A percentile compares a stretch with the other conserved stretches of the same genome.
These are phyloP conservation scores for Solanum peruvianum DNA, from an alignment of 257 asterid genomes.

Conservation along the genomic window DNA sequence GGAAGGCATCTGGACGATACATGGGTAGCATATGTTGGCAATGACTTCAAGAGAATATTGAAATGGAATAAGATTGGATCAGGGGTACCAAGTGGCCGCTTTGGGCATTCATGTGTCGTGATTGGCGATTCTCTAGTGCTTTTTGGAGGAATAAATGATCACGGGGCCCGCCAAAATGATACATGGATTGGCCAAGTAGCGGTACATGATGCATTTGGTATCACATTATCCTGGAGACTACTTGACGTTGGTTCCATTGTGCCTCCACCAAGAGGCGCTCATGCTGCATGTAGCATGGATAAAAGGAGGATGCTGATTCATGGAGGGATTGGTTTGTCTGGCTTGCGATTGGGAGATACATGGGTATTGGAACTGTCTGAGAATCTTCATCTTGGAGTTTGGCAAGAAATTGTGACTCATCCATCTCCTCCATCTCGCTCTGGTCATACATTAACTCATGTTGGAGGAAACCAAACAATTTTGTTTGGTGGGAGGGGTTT, in stretches of 20 bases:
- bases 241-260: slow-evolving; percentile 39
- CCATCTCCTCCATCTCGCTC: slow-evolving; percentile 75
- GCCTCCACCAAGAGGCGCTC: slow-evolving; percentile 90
- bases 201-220: slow-evolving; percentile 21
- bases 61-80: slow-evolving; percentile 62
- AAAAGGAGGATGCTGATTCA: slow-evolving; percentile 52
- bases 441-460: slow-evolving; percentile 69
- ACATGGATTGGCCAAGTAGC: slow-evolving; percentile 59
- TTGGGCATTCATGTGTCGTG: slow-evolving; percentile 77
- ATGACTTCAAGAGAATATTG: slow-evolving; percentile 26
- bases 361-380: slow-evolving; percentile 70
- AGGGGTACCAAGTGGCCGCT: slow-evolving; percentile 76
- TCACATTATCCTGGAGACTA: slow-evolving; percentile 61
- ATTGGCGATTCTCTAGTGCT: slow-evolving; percentile 44
- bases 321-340: slow-evolving; percentile 74
- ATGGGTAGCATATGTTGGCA: slow-evolving; percentile 62
- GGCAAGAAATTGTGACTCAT: slow-evolving; percentile 42
- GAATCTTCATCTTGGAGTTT: slow-evolving; percentile 43
- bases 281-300: slow-evolving; percentile 65
- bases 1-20: slow-evolving; percentile 93
- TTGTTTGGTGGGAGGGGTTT: slow-evolving; percentile 82
- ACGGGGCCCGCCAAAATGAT: slow-evolving; percentile 61
- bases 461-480: slow-evolving; percentile 41
- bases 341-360: slow-evolving; percentile 54
- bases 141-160: slow-evolving; percentile 89